Evolutionary conservation across 352 stramenopile genomes (phyloP).

Genomic region (Plasmopara muralis): DNA sequence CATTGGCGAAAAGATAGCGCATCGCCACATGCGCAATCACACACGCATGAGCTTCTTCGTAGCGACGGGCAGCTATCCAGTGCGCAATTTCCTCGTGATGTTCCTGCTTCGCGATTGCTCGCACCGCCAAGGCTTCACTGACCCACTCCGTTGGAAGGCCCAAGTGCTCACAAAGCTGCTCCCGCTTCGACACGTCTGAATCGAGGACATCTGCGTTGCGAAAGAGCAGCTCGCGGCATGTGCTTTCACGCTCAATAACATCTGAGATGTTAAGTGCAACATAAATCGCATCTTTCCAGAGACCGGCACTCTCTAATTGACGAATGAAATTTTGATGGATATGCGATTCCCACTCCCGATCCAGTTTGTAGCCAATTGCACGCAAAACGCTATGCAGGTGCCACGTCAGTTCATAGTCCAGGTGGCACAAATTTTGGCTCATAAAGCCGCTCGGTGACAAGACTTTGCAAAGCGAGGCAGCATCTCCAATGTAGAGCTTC

Average conservation of each 20-base stretch:
- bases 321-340: conserved; percentile 79
- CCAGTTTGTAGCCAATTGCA: conserved; percentile 65
- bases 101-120: conserved; percentile 36
- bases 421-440: conserved; percentile 20
- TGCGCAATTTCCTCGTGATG: conserved; percentile 64
- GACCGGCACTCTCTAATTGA: conserved; percentile 52
- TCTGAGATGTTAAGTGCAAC: conserved; percentile 73
- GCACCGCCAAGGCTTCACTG: conserved; percentile 59
- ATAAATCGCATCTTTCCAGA: conserved; percentile 73
- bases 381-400: conserved; percentile 69
- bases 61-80: conserved; percentile 58
- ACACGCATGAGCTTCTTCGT: conserved; percentile 55
- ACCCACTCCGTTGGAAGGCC: conserved; percentile 57
- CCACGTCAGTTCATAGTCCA: conserved; percentile 78
- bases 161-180: conserved; percentile 46
- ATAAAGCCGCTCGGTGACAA: conserved; percentile 56
- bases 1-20: conserved; percentile 51
- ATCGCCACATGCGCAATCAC: conserved; percentile 54
- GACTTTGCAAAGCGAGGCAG: conserved; percentile 45
- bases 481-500: conserved; percentile 55
- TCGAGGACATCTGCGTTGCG: conserved; percentile 56
- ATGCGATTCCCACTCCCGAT: conserved; percentile 69
- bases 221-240: conserved; percentile 54
- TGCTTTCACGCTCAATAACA: conserved; percentile 41
- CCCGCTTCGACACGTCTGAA: conserved; percentile 28